Conservation (phyloP, 2,329 filamentous ascomycete species). For the Stromatinia cepivora region DNA sequence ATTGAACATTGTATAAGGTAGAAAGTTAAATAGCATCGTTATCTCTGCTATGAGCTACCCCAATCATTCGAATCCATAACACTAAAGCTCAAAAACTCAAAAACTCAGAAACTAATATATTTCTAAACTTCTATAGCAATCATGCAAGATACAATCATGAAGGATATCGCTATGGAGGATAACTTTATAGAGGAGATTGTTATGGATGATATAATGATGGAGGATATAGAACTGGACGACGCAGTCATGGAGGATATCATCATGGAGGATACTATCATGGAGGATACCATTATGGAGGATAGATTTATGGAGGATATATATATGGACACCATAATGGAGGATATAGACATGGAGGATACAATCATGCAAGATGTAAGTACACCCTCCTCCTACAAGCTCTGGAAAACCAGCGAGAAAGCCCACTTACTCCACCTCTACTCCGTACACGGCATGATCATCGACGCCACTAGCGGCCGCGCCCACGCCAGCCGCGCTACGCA, state of each 20-base stretch:
- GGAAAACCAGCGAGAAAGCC: background rate
- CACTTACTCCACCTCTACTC: background rate
- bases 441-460: background rate
- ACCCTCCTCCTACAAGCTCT: fast-evolving
- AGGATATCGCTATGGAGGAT: too few relatives aligned
- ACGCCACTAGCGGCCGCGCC: too few relatives aligned
- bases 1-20: background rate
- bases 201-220: too few relatives aligned
- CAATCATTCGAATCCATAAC: too few relatives aligned
- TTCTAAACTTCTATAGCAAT: background rate
- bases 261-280: too few relatives aligned
- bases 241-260: background rate
- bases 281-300: too few relatives aligned
- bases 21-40: background rate
- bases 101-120: background rate
- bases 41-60: background rate
- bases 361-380: background rate
- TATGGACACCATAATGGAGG: background rate
- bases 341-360: background rate
- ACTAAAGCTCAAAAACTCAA: background rate
- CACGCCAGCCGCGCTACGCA: fast-evolving
- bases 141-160: background rate
- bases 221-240: background rate
- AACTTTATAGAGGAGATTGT: too few relatives aligned
- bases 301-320: too few relatives aligned